Evolutionary conservation across 768 basidiomycete species (phyloP), one percentile per base, ranked within the genome.

Genomic region (Amanita rubescens): DNA sequence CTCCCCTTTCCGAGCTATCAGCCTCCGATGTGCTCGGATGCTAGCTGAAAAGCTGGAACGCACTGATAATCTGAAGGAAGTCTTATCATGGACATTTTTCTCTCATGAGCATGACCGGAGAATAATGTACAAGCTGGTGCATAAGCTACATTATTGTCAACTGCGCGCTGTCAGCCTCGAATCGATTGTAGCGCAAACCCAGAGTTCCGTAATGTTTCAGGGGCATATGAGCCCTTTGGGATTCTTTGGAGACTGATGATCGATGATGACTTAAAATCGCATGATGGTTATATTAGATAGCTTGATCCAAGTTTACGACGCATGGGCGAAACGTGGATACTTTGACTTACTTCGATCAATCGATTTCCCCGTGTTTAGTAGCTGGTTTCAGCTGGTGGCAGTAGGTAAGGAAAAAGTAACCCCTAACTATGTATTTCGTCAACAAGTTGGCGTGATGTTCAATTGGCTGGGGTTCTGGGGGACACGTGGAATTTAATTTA

Each of bases 271-370:
- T 97, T 63, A 86, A 86, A 61, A 75, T 86, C 95, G 95, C 0
- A 77, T 97, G 79, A 85, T 93, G 77, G 80, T 85, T 41, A 83
- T 95, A 27, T 69, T 98, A 47, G 93, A 95, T 62, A 83, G 85
- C 0, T 68, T 97, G 45, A 92, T 58, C 88, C 91, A 7, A 71
- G 70, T 55, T 67, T 88, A 9, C 83, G 87, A 24, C 79, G 92
- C 10, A 75, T 89, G 30, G 90, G 90, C 12, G 95, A 98, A 67
- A 93, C 93, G 0, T 99, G 96, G 96, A 93, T 99, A 87, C 80
- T 94, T 24, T 93, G 91, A n/a, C n/a, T n/a, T n/a, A n/a, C n/a
- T n/a, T n/a, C n/a, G n/a, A n/a, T n/a, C n/a, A n/a, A n/a, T n/a
- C n/a, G n/a, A n/a, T n/a, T n/a, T n/a, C n/a, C n/a, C n/a, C n/a